Base-by-base conservation (phyloP, 768 basidiomycete species). In the Ramaria sp. region DNA sequence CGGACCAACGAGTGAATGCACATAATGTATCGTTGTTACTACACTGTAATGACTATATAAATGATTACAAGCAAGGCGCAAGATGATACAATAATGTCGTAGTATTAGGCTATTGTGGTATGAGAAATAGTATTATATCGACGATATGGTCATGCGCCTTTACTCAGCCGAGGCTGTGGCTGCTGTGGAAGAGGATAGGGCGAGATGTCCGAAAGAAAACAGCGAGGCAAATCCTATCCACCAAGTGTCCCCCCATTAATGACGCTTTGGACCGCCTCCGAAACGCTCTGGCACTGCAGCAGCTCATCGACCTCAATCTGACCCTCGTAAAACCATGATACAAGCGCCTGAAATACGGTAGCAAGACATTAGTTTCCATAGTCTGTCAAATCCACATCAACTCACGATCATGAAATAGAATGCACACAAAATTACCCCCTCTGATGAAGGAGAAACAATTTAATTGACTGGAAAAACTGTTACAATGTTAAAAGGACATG, bases 371-470 rank as follows among this genome's bases (percentile, higher is more conserved):
- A n/a, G 17, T 37, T 22, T 55, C 20, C 57, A 30, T n/a, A 42
- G 15, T 27, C 27, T 27, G 49, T 27, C 42, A 12, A 56, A 19
- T 2, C 2, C 9, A 49, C 10, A 27, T 37, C 19, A 12, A 68
- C 76, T 59, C 43, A 77, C 84, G 55, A 83, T 82, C 78, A 87
- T 83, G 51, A 74, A 48, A 64, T 87, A 88, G 67, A 86, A 85
- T 27, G 78, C 64, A 27, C 87, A 71, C 76, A 88, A 77, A 19
- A 80, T 75, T 45, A 75, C 72, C 15, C 87, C 84, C 69, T 88
- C 86, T 1, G 77, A 6, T 20, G 30, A 20, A 17, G 24, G 5
- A 27, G 30, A 51, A 39, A 38, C 4, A 37, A 37, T 45, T 1
- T 43, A 6, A 20, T 47, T n/a, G 27, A n/a, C 3, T 27, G 27